Base-by-base conservation (phyloP, 805 yeast species). In the Metschnikowia anglica region DNA sequence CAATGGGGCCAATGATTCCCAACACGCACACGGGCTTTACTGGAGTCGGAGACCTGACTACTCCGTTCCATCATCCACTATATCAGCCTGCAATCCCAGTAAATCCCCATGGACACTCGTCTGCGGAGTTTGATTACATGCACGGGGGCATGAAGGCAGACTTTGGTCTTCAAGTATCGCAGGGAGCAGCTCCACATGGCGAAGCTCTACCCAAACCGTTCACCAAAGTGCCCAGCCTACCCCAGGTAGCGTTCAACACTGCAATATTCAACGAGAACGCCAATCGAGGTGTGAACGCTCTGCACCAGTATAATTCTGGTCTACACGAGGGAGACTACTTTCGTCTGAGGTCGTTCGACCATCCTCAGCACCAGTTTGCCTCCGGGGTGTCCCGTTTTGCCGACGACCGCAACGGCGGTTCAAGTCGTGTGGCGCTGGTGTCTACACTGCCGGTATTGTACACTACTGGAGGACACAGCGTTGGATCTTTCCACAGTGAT, bases 231-330 rank as follows among this genome's bases (percentile, higher is more conserved):
- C 38, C 38, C 24, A 34, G 16, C 36, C 55, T 59, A 39, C 67
- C 70, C 5, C 61, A 58, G 39, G 65, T 70, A 21, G 59, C 73
- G 10, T 70, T 70, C 57, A 70, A 70, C 40, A 69, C 74, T 2
- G 61, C 70, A 4, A 70, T 70, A 63, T 70, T 70, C 47, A 59
- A 59, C 39, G 43, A 34, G 5, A 4, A 8, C 15, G 7, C 31
- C 4, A 16, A 18, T 5, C 31, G 9, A 18, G 31, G 16, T 5
- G 16, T 18, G 7, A 7, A n/a, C 10, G 5, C 8, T 10, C 18
- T 4, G 5, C 31, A 11, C 7, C 31, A 28, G 18, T 10, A 28
- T 5, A 10, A 13, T 4, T 18, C 5, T 13, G 31, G 8, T 18
- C 16, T 13, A n/a, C n/a, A 15, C 18, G 16, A 11, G 5, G 11